Conservation (phyloP, 176 grass and related monocot species). For the Musa beccarii region DNA sequence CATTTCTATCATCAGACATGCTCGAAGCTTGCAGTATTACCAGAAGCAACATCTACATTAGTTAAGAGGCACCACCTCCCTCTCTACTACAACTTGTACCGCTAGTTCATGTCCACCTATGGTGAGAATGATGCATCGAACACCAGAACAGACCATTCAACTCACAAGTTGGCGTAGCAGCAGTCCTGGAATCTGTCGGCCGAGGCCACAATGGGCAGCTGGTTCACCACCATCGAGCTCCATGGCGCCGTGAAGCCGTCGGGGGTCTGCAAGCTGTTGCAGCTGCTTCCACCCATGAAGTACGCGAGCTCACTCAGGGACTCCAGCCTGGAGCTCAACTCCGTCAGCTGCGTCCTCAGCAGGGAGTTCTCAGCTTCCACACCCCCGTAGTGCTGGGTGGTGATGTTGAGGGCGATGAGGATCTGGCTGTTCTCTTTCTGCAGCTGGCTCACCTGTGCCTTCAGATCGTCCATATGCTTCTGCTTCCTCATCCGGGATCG, state of each 20-base stretch:
- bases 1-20: too few species aligned
- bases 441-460: slow-evolving; percentile 47
- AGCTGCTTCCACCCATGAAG: slow-evolving; percentile 39
- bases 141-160: not conserved
- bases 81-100: slow-evolving; percentile 23
- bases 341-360: slow-evolving; percentile 59
- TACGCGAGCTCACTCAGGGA: slow-evolving; percentile 64
- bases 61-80: too few species aligned
- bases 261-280: not conserved
- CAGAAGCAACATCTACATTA: too few species aligned
- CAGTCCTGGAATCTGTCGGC: not conserved
- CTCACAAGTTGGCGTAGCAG: not conserved
- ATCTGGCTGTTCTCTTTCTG: slow-evolving; percentile 69
- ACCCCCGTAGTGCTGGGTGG: slow-evolving; percentile 46
- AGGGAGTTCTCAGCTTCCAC: slow-evolving; percentile 82
- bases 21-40: too few species aligned
- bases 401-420: slow-evolving; percentile 46
- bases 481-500: slow-evolving; percentile 91
- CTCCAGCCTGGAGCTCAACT: slow-evolving; percentile 48
- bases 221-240: not conserved
- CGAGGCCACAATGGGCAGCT: slow-evolving; percentile 1
- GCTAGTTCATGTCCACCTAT: slow-evolving; percentile 11
- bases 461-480: slow-evolving; percentile 78
- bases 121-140: too few species aligned
- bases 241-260: not conserved